Evolutionary conservation across 441 rosid species (phyloP).

Genomic region (Pelargonium myrrhifolium): DNA sequence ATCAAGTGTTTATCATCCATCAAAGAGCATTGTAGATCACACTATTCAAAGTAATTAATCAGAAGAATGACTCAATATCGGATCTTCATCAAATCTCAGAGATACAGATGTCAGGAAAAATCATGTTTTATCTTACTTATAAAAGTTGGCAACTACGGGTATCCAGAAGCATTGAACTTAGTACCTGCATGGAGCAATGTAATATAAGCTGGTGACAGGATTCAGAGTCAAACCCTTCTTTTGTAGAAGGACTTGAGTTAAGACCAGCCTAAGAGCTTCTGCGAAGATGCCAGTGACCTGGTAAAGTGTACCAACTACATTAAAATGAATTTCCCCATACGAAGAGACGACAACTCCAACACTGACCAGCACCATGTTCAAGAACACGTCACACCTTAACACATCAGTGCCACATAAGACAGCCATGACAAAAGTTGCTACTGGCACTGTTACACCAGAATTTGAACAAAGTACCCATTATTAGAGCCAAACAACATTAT

Average conservation of each 20-base stretch:
- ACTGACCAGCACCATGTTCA: slow-evolving; percentile 97
- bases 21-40: too few species aligned
- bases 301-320: slow-evolving; percentile 84
- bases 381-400: slow-evolving; percentile 89
- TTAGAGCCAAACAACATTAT: slow-evolving; percentile 16
- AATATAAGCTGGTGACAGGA: slow-evolving; percentile 90
- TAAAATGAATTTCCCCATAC: slow-evolving; percentile 95
- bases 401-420: too few species aligned
- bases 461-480: slow-evolving; percentile 5
- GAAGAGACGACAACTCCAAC: slow-evolving; percentile 96
- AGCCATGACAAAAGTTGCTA: slow-evolving; percentile 88
- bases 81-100: too few species aligned
- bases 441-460: slow-evolving; percentile 69
- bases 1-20: too few species aligned
- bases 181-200: too few species aligned
- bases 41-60: too few species aligned
- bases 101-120: too few species aligned
- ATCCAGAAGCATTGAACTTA: too few species aligned
- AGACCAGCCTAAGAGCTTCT: slow-evolving; percentile 93
- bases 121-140: too few species aligned
- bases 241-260: slow-evolving; percentile 90
- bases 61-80: too few species aligned
- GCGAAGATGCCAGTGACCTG: slow-evolving; percentile 98
- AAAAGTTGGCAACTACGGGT: too few species aligned
- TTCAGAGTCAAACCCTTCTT: slow-evolving; percentile 93